phyloP scores from a whole-genome alignment of 176 grass and related monocot genomes.

The Chrysopogon serrulatus region DNA sequence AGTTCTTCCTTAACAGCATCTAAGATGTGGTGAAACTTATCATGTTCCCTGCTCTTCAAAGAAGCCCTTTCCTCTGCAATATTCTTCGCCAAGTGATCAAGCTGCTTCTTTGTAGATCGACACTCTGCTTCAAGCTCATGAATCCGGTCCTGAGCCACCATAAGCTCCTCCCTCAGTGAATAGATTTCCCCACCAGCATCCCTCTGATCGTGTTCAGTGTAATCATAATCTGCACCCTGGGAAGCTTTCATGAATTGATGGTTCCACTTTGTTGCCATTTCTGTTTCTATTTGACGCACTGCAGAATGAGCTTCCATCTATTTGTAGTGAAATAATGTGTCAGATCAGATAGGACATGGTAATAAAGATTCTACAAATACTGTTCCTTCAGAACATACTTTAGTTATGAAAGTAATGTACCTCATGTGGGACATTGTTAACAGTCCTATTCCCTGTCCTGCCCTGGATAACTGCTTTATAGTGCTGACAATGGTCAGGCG shows the following conservation, averaged over 20 bases:
- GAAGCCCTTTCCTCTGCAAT: constrained; percentile 54
- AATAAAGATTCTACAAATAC: neutral
- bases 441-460: constrained; percentile 16
- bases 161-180: constrained; percentile 52
- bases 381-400: neutral
- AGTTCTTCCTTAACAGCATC: constrained; percentile 61
- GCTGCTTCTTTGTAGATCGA: constrained; percentile 51
- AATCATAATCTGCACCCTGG: constrained; percentile 8
- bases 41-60: constrained; percentile 57
- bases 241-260: constrained; percentile 22
- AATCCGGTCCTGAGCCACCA: constrained; percentile 38
- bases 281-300: constrained; percentile 36
- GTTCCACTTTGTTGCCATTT: constrained; percentile 67
- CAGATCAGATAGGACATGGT: neutral
- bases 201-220: constrained; percentile 27
- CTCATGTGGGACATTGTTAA: constrained; percentile 17
- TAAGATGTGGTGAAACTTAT: constrained; percentile 53
- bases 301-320: constrained; percentile 47
- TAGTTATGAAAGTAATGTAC: constrained; percentile 26
- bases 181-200: constrained; percentile 22
- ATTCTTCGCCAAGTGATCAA: constrained; percentile 51
- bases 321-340: constrained; percentile 3
- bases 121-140: constrained; percentile 55
- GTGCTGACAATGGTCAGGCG: constrained; percentile 21
- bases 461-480: constrained; percentile 38